Percentiles rank a stretch among this genome's conserved stretches.
These are phyloP conservation scores for Collybia sp. DNA, from an alignment of 768 basidiomycete species.

Conservation along the genomic window DNA sequence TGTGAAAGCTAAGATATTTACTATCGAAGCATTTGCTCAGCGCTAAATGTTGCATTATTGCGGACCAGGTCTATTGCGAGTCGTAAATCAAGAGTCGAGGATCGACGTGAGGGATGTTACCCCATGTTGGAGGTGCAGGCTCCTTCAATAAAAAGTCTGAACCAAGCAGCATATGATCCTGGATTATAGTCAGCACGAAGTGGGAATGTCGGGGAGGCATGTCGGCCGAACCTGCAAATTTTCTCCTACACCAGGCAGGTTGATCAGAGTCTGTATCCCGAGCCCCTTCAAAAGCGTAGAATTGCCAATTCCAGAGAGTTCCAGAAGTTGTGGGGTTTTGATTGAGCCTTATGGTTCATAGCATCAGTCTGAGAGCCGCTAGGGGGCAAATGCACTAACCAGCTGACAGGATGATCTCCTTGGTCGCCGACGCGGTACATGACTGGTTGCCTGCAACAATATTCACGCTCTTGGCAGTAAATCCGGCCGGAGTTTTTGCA, in stretches of 20 bases:
- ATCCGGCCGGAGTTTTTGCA: not conserved
- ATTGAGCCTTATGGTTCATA: slow-evolving; percentile 8
- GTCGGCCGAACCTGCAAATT: slow-evolving; percentile 15
- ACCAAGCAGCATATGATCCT: too few species aligned
- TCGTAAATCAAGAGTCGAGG: too few species aligned
- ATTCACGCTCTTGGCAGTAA: not conserved
- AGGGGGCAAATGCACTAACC: not conserved
- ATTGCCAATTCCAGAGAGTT: slow-evolving; percentile 15
- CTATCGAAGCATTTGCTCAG: not conserved
- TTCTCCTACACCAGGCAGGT: slow-evolving; percentile 9
- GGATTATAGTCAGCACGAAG: too few species aligned
- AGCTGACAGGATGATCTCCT: slow-evolving; percentile 18
- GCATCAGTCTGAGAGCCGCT: not conserved
- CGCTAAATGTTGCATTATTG: not conserved
- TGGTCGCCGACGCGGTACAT: slow-evolving; percentile 4
- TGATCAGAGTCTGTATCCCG: slow-evolving; percentile 4
- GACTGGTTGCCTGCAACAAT: not conserved
- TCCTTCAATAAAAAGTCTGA: too few species aligned
- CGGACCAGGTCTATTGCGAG: not conserved
- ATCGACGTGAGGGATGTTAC: too few species aligned
- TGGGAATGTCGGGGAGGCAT: too few species aligned
- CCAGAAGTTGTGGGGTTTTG: slow-evolving; percentile 13
- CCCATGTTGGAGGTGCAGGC: too few species aligned
- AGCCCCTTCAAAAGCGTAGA: not conserved
- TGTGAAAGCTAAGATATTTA: not conserved